phyloP scores from a whole-genome alignment of 129 eudicot genomes.

The Heracleum sosnowskyi region DNA sequence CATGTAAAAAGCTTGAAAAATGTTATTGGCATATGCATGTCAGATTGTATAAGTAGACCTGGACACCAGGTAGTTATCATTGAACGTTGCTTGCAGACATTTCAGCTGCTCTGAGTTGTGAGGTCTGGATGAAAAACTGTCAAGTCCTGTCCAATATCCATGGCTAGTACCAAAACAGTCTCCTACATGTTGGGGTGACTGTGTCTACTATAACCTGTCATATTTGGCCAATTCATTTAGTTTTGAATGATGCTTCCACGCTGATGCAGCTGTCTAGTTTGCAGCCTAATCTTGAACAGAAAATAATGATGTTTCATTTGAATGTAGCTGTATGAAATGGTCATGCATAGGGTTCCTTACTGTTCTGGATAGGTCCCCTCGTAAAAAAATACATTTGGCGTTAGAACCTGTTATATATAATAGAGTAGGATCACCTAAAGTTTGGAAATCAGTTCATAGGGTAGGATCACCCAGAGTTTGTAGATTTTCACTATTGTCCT shows the following conservation, averaged over 20 bases:
- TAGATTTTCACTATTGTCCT: neutral
- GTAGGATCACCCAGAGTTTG: no score
- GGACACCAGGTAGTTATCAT: neutral
- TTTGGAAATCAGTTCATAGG: no score
- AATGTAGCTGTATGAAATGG: no score
- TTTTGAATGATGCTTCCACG: neutral
- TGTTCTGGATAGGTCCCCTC: no score
- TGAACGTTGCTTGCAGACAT: slow-evolving; percentile 65
- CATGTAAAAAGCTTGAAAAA: neutral
- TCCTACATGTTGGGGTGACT: slow-evolving; percentile 55
- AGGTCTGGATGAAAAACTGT: slow-evolving; percentile 41
- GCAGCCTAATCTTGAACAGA: neutral
- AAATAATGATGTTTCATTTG: no score
- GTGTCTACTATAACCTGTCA: slow-evolving; percentile 73
- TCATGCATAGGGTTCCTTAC: no score
- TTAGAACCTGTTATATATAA: no score
- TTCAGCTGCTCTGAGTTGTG: slow-evolving; percentile 57
- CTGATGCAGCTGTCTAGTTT: neutral
- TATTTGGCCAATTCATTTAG: slow-evolving; percentile 29
- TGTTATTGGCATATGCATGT: neutral
- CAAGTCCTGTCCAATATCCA: slow-evolving; percentile 63
- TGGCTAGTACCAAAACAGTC: slow-evolving; percentile 75
- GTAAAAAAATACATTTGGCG: no score
- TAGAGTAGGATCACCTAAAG: no score
- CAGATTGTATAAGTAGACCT: neutral